These are phyloP conservation scores for Violaceomyces palustris DNA, from an alignment of 1,284 basidiomycete species.

Conservation along the genomic window DNA sequence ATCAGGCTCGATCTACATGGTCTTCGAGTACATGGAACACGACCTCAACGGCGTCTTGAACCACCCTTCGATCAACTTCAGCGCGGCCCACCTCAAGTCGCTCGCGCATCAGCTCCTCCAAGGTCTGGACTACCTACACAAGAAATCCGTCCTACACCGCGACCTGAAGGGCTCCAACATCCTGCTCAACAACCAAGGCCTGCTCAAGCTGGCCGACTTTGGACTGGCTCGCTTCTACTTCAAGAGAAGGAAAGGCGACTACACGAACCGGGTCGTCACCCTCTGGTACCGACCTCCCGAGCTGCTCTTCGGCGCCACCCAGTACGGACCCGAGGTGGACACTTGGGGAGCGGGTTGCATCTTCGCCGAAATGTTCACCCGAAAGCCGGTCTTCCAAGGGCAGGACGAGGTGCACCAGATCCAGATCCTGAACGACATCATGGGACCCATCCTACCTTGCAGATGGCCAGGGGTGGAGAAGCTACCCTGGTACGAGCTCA, in stretches of 20 bases:
- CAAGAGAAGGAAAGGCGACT: slow-evolving; percentile 81
- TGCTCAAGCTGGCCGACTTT: slow-evolving; percentile 94
- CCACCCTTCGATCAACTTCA: slow-evolving; percentile 77
- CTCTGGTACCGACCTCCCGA: slow-evolving; percentile 98
- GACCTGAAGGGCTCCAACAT: slow-evolving; percentile 99
- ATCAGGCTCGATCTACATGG: slow-evolving; percentile 92
- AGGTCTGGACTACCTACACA: slow-evolving; percentile 88
- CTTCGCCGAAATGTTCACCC: slow-evolving; percentile 93
- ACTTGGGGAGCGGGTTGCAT: slow-evolving; percentile 99
- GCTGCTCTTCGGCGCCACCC: slow-evolving; percentile 87
- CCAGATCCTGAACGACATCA: slow-evolving; percentile 79
- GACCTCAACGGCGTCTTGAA: slow-evolving; percentile 92
- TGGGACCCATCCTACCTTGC: slow-evolving; percentile 80
- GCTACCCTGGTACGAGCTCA: slow-evolving; percentile 97
- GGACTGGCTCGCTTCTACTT: slow-evolving; percentile 95
- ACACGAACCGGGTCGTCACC: slow-evolving; percentile 97
- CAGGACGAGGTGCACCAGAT: slow-evolving; percentile 96
- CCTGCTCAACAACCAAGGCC: slow-evolving; percentile 83
- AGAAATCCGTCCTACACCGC: slow-evolving; percentile 89
- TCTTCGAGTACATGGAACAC: slow-evolving; percentile 99
- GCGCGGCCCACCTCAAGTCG: slow-evolving; percentile 84
- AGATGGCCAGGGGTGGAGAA: slow-evolving; percentile 77
- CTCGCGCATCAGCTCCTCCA: slow-evolving; percentile 89
- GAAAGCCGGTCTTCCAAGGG: slow-evolving; percentile 91
- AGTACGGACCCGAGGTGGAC: slow-evolving; percentile 97